Percentiles rank a stretch among this genome's conserved stretches.
phyloP scores from a whole-genome alignment of 208 protist genomes.

The Wallacemonas sp. region DNA sequence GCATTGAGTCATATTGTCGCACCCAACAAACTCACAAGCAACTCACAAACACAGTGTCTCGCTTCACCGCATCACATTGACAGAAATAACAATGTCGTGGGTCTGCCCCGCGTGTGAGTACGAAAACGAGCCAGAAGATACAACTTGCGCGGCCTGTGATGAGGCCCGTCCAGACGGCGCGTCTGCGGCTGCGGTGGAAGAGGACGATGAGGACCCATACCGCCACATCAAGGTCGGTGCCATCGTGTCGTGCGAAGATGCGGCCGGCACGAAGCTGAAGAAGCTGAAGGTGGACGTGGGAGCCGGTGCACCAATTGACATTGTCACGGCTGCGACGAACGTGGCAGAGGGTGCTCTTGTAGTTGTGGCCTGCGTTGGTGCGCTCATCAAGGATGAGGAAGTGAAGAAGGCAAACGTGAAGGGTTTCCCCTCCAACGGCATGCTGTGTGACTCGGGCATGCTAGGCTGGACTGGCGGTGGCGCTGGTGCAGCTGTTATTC shows the following conservation, averaged over 20 bases:
- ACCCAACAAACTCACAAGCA: too few relatives aligned
- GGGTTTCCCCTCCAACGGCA: slow-evolving; percentile 66
- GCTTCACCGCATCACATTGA: too few relatives aligned
- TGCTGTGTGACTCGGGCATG: slow-evolving; percentile 83
- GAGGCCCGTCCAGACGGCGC: slow-evolving; percentile 31
- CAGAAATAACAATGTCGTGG: slow-evolving; percentile 43
- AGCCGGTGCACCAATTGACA: slow-evolving; percentile 30
- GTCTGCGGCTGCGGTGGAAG: slow-evolving; percentile 6
- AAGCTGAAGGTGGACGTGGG: slow-evolving; percentile 70
- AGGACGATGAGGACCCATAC: slow-evolving; percentile 51
- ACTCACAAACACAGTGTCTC: too few relatives aligned
- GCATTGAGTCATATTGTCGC: too few relatives aligned
- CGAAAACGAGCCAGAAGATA: slow-evolving; percentile 49
- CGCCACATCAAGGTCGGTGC: slow-evolving; percentile 52
- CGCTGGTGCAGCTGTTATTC: slow-evolving; percentile 50
- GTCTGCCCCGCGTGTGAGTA: slow-evolving; percentile 60
- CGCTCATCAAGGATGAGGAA: slow-evolving; percentile 49
- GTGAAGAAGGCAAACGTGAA: slow-evolving; percentile 69
- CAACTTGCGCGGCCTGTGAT: slow-evolving; percentile 53
- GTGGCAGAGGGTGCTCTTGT: slow-evolving; percentile 50
- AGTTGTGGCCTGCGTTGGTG: slow-evolving; percentile 71
- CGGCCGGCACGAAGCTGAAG: slow-evolving; percentile 64
- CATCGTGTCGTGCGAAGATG: slow-evolving; percentile 51
- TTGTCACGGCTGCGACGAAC: slow-evolving; percentile 82
- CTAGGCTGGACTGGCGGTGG: slow-evolving; percentile 79